These are phyloP conservation scores for Astrothelium macrocarpum DNA, from an alignment of 495 filamentous ascomycete species.

Conservation along the genomic window DNA sequence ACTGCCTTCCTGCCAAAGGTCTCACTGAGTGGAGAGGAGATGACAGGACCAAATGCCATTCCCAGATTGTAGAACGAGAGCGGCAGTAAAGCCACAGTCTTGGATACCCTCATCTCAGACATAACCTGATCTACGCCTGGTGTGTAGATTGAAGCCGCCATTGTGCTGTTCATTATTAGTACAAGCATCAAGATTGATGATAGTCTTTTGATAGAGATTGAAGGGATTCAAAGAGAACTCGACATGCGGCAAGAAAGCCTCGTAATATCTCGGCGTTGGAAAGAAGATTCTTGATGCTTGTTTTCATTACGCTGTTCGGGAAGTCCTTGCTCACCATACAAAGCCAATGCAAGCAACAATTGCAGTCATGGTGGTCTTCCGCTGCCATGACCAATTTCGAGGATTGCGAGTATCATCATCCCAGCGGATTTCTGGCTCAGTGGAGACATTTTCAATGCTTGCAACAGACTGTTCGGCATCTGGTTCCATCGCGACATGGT, in stretches of 20 bases:
- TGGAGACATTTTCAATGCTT: neutral
- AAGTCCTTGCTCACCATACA: neutral
- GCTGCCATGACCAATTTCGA: neutral
- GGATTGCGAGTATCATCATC: neutral
- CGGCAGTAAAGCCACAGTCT: slow-evolving; percentile 21
- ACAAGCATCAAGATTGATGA: neutral
- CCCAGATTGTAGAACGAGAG: slow-evolving; percentile 24
- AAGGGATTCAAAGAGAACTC: neutral
- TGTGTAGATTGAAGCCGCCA: slow-evolving; percentile 26
- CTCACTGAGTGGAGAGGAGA: slow-evolving; percentile 25
- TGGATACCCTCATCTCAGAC: slow-evolving; percentile 15
- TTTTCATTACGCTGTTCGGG: neutral
- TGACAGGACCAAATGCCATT: slow-evolving; percentile 21
- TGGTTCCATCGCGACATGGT: too few relatives aligned
- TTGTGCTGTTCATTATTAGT: slow-evolving; percentile 11
- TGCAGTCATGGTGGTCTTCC: neutral
- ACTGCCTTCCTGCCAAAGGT: slow-evolving; percentile 22
- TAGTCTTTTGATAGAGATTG: neutral
- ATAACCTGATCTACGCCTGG: slow-evolving; percentile 17
- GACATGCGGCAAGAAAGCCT: too few relatives aligned
- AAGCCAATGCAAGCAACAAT: neutral
- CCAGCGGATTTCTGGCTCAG: neutral
- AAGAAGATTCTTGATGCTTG: neutral
- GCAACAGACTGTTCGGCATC: neutral
- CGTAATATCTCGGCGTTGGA: too few relatives aligned